Conservation (phyloP, 2,329 filamentous ascomycete genomes). For the Diaporthe citri region DNA sequence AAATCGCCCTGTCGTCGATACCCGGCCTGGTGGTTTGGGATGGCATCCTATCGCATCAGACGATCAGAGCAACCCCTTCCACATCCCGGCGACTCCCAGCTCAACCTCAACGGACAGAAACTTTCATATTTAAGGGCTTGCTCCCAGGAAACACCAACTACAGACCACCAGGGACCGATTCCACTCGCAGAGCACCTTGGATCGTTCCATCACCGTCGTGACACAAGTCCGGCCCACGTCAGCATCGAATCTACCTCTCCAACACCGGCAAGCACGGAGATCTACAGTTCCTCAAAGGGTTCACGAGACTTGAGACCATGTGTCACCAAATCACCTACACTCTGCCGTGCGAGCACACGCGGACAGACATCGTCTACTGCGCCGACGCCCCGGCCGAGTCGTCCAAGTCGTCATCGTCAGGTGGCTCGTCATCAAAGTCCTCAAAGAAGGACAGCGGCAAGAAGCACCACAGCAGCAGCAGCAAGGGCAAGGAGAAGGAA, state of each 20-base stretch:
- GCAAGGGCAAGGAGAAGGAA: conserved; percentile 41
- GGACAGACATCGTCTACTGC: conserved; percentile 60
- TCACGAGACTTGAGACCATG: conserved; percentile 50
- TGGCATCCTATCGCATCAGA: conserved; percentile 12
- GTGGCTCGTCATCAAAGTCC: conserved; percentile 40
- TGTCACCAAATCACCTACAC: conserved; percentile 64
- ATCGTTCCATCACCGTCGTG: not conserved
- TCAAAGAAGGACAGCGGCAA: conserved; percentile 35
- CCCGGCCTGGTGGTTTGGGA: conserved; percentile 5
- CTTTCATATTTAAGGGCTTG: not conserved
- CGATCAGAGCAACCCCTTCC: not conserved
- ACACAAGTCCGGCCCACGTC: not conserved
- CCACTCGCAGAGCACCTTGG: not conserved
- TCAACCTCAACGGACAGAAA: conserved; percentile 2
- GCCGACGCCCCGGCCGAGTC: conserved; percentile 50
- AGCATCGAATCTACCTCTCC: not conserved
- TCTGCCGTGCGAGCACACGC: conserved; percentile 64
- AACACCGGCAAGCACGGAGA: conserved; percentile 6
- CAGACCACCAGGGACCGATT: not conserved
- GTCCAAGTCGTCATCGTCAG: conserved; percentile 43
- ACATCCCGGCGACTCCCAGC: not conserved
- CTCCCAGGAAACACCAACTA: not conserved
- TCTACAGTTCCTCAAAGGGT: not conserved
- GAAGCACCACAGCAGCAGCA: conserved; percentile 27
- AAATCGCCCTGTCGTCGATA: conserved; percentile 33